Percentiles rank a stretch among this genome's conserved stretches.
Evolutionary conservation across 2,329 filamentous ascomycete species (phyloP).

Genomic region (Scedosporium aurantiacum): DNA sequence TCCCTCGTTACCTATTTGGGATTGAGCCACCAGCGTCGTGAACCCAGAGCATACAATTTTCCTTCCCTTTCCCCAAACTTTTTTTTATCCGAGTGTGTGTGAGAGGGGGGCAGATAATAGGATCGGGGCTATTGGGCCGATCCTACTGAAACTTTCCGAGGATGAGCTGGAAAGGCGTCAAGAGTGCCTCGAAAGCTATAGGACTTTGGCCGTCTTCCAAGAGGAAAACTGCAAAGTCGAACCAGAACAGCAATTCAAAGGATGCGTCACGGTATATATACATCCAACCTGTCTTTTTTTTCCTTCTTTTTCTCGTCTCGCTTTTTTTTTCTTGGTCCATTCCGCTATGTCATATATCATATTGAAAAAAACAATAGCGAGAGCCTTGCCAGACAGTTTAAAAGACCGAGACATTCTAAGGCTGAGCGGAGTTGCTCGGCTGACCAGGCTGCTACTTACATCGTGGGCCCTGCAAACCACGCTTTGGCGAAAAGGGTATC

Average conservation of each 20-base stretch:
- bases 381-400: not conserved
- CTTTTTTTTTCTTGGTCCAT: not conserved
- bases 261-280: constrained; percentile 5
- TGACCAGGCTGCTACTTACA: not conserved
- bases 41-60: not conserved
- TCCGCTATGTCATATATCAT: not conserved
- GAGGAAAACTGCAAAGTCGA: constrained; percentile 14
- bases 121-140: not conserved
- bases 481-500: too few species aligned
- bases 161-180: constrained; percentile 28
- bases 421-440: constrained; percentile 10
- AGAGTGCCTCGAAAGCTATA: constrained; percentile 21
- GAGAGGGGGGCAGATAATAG: not conserved
- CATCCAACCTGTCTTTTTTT: not conserved
- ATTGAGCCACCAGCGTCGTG: not conserved
- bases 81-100: not conserved
- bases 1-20: not conserved
- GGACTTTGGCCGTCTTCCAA: constrained; percentile 20
- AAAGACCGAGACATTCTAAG: not conserved
- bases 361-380: not conserved
- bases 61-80: not conserved
- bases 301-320: not conserved
- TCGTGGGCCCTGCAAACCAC: not conserved
- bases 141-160: constrained; percentile 5
- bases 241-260: not conserved